Evolutionary conservation across 129 eudicot genomes (phyloP).

Genomic region (Silybum marianum): DNA sequence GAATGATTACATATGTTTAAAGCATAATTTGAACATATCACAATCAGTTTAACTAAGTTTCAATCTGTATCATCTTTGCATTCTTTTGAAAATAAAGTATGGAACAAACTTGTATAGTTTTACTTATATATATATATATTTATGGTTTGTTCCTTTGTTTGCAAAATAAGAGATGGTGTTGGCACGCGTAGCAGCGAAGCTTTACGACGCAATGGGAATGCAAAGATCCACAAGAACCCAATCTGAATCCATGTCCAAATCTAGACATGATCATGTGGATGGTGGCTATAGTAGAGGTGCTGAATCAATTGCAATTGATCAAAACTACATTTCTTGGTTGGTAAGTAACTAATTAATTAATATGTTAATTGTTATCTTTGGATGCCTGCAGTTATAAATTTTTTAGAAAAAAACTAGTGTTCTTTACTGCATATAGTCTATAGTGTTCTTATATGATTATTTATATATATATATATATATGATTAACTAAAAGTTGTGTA

Average conservation of each 20-base stretch:
- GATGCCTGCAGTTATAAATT: background rate
- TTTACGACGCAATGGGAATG: conserved; percentile 48
- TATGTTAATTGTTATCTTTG: background rate
- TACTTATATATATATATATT: background rate
- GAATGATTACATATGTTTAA: background rate
- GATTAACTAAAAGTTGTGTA: background rate
- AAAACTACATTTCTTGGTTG: conserved; percentile 62
- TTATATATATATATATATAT: background rate
- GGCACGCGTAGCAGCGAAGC: conserved; percentile 25
- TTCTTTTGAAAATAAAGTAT: background rate
- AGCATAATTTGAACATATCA: too few relatives aligned
- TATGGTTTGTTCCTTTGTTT: conserved; percentile 5
- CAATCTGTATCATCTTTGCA: background rate
- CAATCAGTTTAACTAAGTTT: background rate
- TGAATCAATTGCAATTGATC: conserved; percentile 21
- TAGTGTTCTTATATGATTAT: background rate
- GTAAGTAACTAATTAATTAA: conserved; percentile 39
- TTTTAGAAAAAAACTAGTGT: background rate
- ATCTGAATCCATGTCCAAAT: conserved; percentile 38
- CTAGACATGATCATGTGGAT: conserved; percentile 35
- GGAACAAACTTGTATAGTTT: background rate
- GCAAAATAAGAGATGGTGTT: conserved; percentile 14
- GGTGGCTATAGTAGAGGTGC: background rate
- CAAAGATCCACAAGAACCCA: conserved; percentile 31
- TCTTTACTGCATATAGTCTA: background rate